phyloP scores from a whole-genome alignment of 2,329 filamentous ascomycete genomes.

The Didymella segeticola region DNA sequence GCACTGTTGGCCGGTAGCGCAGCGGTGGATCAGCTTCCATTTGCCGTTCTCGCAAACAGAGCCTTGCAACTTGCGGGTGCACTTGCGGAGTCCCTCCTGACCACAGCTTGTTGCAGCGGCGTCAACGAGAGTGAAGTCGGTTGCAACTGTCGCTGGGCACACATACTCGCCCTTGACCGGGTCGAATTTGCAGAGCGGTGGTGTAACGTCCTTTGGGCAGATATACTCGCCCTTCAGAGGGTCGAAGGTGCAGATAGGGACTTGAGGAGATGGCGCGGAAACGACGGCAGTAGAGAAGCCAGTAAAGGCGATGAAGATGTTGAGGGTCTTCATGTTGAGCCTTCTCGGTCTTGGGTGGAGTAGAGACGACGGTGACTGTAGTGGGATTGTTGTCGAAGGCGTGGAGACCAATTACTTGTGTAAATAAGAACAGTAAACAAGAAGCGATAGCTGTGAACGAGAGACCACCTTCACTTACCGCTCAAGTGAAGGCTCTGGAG shows the following conservation, averaged over 20 bases:
- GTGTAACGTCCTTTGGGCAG: not conserved
- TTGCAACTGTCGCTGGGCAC: not conserved
- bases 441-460: not conserved
- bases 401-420: too few relatives aligned
- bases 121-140: not conserved
- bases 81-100: conserved; percentile 1
- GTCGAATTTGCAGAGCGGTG: not conserved
- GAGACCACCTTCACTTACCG: conserved; percentile 3
- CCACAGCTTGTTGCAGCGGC: not conserved
- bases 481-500: not conserved
- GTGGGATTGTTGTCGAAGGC: too few relatives aligned
- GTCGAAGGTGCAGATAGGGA: not conserved
- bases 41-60: conserved; percentile 1
- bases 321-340: conserved; percentile 44
- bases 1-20: conserved; percentile 18
- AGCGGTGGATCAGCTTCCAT: conserved; percentile 8
- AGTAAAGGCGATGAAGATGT: conserved; percentile 33
- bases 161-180: conserved; percentile 1
- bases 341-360: too few relatives aligned
- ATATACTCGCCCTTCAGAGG: not conserved
- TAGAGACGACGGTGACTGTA: too few relatives aligned
- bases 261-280: not conserved
- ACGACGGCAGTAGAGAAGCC: not conserved
- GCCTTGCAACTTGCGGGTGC: conserved; percentile 1
- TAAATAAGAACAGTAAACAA: not conserved